phyloP scores from a whole-genome alignment of 352 stramenopile genomes.

The Blastocystis sp. region DNA sequence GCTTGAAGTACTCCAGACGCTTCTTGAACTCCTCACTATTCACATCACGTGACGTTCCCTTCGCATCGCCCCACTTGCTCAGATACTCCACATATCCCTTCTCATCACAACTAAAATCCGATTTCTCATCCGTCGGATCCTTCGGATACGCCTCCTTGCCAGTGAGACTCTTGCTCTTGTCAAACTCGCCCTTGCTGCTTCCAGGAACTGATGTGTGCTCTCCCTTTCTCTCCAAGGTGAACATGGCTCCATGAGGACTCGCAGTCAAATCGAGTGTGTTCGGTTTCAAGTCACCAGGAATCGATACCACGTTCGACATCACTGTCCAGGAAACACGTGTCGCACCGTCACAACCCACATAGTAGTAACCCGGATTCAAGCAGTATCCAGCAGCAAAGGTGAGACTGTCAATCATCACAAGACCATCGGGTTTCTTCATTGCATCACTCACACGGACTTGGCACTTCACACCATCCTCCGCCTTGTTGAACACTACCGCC shows the following conservation, averaged over 20 bases:
- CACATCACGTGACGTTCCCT: neutral
- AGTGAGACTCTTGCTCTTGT: slow-evolving; percentile 20
- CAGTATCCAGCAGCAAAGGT: neutral
- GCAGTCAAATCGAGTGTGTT: neutral
- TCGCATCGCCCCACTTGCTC: neutral
- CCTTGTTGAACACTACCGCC: neutral
- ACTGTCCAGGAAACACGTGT: too few species aligned
- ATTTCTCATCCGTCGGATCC: neutral
- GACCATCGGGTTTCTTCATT: neutral
- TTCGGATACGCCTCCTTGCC: neutral
- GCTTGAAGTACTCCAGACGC: too few species aligned
- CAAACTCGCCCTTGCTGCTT: neutral
- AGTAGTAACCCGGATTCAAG: slow-evolving; percentile 23
- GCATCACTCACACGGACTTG: neutral
- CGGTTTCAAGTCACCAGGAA: slow-evolving; percentile 2
- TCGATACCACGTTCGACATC: too few species aligned
- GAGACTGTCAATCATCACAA: neutral
- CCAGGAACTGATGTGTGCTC: neutral
- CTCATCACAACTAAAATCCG: neutral
- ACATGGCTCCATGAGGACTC: neutral
- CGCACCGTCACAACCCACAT: neutral
- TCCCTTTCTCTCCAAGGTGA: neutral
- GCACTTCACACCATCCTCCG: neutral
- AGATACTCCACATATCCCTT: neutral
- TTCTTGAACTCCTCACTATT: too few species aligned